Evolutionary conservation across 306 rosid species (phyloP), one percentile per base, ranked within the genome.

Genomic region (Inga oerstediana): DNA sequence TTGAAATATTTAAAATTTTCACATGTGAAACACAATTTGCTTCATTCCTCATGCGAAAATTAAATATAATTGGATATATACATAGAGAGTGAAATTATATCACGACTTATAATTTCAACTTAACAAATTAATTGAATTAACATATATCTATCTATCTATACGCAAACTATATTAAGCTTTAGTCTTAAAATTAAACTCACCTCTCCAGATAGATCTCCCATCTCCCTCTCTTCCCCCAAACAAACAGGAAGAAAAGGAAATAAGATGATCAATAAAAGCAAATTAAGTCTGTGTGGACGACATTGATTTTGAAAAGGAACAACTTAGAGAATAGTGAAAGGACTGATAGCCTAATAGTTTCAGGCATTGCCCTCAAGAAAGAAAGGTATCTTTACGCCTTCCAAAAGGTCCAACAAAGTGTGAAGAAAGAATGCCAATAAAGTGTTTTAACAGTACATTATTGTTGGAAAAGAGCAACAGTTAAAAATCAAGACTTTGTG

Each of bases 261-360:
- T 12, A 15, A 48, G 43, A 44, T 59, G 54, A 80, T 30, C 30
- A 44, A 24, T 11, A 6, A 48, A 56, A 22, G 30, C n/a, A 74
- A 79, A 82, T 68, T 68, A 62, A 62, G 27, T 62, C 22, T 62
- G 68, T 48, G 72, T 74, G 82, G 84, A 79, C 46, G 76, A 78
- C 81, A 41, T 74, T 82, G 86, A 86, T 86, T 58, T 86, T 83
- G 74, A 86, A 82, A 61, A 82, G 56, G 79, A 86, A 79, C 78
- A 68, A 74, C 51, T 78, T 51, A 67, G 61, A 65, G 34, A 52
- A 68, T 0, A 71, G 77, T 49, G 76, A 52, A 79, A 68, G 75
- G 72, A 78, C 85, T 14, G 41, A 54, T 78, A 69, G 80, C 52
- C 84, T 74, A 22, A 78, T 46, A 72, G 67, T 73, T 46, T 58